Evolutionary conservation across 129 eudicot species (phyloP), one percentile per base, ranked within the genome.

Genomic region (Flaveria linearis): DNA sequence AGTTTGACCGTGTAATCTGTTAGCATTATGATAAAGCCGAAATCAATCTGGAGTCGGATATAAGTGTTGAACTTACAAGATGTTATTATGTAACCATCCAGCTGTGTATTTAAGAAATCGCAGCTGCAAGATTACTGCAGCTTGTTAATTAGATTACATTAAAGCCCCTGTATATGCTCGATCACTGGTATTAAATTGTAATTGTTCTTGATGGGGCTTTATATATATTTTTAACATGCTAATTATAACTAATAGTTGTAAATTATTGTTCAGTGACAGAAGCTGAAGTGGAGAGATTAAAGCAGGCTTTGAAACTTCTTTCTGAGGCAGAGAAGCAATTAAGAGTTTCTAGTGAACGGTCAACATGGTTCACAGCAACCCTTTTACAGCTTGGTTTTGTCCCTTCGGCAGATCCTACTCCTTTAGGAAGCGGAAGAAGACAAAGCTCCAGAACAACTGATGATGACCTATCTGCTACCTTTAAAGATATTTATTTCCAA

Each of bases 281-380:
- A 74, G 78, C 85, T 75, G 97, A 94, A 71, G 55, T 88, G 68
- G 97, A 89, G 65, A 91, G 88, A 74, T 75, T 94, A 56, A 89
- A 86, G 86, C 93, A 91, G 36, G 96, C 97, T 23, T 71, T 94
- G 68, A 89, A 87, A 81, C 90, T 91, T 77, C 97, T 94, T 55
- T 94, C 99, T 13, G 99, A 94, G 68, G 88, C 99, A 14, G 97
- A 94, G 81, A 91, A 94, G 71, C 99, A 91, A 68, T 61, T 94
- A 18, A 94, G 99, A 83, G 89, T 84, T 73, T 91, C 97, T 9
- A 91, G 93, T 78, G 97, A 94, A 74, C 84, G 92, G 3, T 91
- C 97, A 43, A 91, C 97, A 55, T 94, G 99, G 99, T 94, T 94
- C 87, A 94, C 97, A 57, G 97, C 99, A 56, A 91, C 96, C 61